Evolutionary conservation across 441 rosid genomes (phyloP).

Genomic region (Hypseocharis bilobata): DNA sequence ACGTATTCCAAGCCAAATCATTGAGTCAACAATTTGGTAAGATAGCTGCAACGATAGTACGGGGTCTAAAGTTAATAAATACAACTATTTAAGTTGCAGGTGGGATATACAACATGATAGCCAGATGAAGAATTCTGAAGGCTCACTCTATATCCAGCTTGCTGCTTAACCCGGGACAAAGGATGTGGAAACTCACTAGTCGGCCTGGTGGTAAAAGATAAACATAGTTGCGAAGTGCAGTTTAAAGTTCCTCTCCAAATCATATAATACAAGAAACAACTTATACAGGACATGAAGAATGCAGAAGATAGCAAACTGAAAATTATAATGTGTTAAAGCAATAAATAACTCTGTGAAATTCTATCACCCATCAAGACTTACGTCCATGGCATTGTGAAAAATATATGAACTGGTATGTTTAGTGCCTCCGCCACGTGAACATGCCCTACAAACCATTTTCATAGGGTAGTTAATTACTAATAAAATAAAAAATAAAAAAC

Average conservation of each 20-base stretch:
- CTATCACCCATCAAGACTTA: constrained; percentile 64
- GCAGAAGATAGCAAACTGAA: constrained; percentile 8
- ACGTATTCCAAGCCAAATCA: constrained; percentile 97
- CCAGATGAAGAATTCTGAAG: constrained; percentile 12
- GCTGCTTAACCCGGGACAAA: constrained; percentile 90
- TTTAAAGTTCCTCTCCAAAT: constrained; percentile 26
- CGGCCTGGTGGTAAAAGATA: constrained; percentile 49
- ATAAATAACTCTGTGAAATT: constrained; percentile 27
- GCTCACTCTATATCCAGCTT: constrained; percentile 93
- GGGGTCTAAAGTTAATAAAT: constrained; percentile 13
- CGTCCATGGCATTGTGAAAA: constrained; percentile 99
- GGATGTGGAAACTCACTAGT: constrained; percentile 98
- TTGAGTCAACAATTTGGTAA: constrained; percentile 89
- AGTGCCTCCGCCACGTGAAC: constrained; percentile 92
- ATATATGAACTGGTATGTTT: constrained; percentile 77
- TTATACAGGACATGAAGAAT: constrained; percentile 18
- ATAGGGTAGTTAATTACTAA: constrained; percentile 32
- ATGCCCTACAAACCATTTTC: constrained; percentile 54
- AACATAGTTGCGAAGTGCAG: constrained; percentile 19
- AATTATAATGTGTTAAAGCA: constrained; percentile 20
- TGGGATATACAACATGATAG: neutral
- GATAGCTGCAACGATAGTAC: constrained; percentile 55
- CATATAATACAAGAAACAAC: constrained; percentile 22
- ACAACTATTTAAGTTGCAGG: neutral
- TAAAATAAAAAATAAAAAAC: constrained; percentile 15